Base-by-base conservation (phyloP, 306 rosid genomes). In the Castanea crenata region DNA sequence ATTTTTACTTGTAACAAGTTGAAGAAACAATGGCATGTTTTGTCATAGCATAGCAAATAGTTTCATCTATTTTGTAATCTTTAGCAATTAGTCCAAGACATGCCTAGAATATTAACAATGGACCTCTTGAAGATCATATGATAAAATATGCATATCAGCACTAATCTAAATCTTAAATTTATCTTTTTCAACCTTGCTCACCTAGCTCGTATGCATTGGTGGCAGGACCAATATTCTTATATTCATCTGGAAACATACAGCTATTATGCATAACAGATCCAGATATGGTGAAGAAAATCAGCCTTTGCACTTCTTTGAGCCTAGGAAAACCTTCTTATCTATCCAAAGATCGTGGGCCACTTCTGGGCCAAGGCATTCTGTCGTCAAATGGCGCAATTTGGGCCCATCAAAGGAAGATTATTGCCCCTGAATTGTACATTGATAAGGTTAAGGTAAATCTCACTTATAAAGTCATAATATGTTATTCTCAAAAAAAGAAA, bases 341-440 rank as follows among this genome's bases (percentile, higher is more conserved):
- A 5, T 69, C 81, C 1, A 78, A 80, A 63, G 88, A 84, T 19
- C 59, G 25, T 59, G 84, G 82, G 70, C 85, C 88, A 1, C 58
- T 85, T 1, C 56, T 82, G 20, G 87, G 90, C 55, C 79, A n/a
- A 13, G 88, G 88, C n/a, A 85, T 85, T 64, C 55, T 80, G 41
- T 31, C 85, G 3, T 76, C 88, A 2, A 87, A 55, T 51, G 90
- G 90, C 35, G 83, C 74, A 35, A 27, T 71, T 74, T 87, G 90
- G 88, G 84, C 78, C 35, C 85, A 85, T 69, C 85, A 85, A 20
- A 85, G 84, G 73, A 87, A 79, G 67, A 85, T 81, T 11, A 82
- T 87, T 57, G 81, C 83, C 67, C 90, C 88, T 55, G 79, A 80
- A 74, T 74, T 87, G 38, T 87, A 74, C 70, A 16, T 71, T 7